Evolutionary conservation across 2,329 filamentous ascomycete species (phyloP), one percentile per base, ranked within the genome.

Genomic region (Hyphodiscus sp.): DNA sequence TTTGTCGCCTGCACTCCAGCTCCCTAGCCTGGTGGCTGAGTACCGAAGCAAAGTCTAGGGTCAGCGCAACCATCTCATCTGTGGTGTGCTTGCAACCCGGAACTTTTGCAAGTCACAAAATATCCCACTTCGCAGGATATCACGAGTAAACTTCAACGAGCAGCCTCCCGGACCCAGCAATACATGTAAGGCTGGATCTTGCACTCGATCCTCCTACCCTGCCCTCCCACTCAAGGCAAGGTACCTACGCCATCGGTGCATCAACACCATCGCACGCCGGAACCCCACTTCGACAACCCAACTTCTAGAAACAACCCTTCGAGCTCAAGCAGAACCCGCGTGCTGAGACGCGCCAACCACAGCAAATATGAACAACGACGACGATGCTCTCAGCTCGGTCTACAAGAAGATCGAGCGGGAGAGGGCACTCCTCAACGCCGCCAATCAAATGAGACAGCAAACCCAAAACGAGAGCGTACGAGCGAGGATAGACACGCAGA

Each of bases 391-490:
- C 73, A 83, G 83, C 73, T 87, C 90, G 72, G 91, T 99, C 75
- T 84, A 87, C 75, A 87, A 86, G 77, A 97, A 99, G 86, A 97
- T 99, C 73, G 90, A 96, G 78, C 86, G 92, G 71, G 94, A 99
- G 75, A 92, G 91, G 79, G 88, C 87, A 66, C 85, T 97, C 68
- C 94, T 99, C 78, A 88, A 88, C 72, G 92, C 90, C 66, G 92
- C 92, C 63, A 94, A 89, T 74, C 83, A 88, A 65, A 96, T 99
- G 91, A 87, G 91, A 73, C 87, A 91, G 74, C 91, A 94, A 71
- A 96, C 92, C 64, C 89, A 90, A 76, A 99, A 99, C 73, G 87
- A 91, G 63, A 81, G 85, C 58, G 92, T 97, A 61, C 87, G 91
- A 68, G 91, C 91, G 65, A 84, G 90, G 67, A 84, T 96, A 70